Conservation (phyloP, 1,284 basidiomycete species). For the Porodaedalea pini region DNA sequence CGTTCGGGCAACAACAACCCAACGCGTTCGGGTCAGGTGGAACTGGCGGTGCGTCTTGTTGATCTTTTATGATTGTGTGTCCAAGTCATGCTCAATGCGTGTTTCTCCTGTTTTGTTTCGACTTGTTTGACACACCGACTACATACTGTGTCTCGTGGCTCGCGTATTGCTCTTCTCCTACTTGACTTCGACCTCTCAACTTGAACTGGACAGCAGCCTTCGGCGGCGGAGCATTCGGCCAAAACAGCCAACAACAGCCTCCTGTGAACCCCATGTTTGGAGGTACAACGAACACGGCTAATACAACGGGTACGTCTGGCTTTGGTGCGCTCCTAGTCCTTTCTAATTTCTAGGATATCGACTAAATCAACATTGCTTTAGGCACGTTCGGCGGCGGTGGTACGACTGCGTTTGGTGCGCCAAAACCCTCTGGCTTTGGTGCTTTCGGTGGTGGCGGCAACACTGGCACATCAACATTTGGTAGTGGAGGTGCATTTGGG, state of each 20-base stretch:
- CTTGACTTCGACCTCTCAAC: background rate
- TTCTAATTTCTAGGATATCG: background rate
- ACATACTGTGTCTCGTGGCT: background rate
- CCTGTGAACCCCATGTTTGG: conserved; percentile 81
- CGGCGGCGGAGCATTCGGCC: conserved; percentile 43
- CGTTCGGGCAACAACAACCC: conserved; percentile 44
- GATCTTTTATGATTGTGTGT: conserved; percentile 23
- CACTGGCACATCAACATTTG: conserved; percentile 41
- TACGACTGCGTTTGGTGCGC: conserved; percentile 53
- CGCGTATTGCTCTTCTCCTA: background rate
- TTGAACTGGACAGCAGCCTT: conserved; percentile 34
- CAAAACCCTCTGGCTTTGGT: conserved; percentile 47
- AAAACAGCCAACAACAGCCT: conserved; percentile 48
- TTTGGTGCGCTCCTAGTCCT: conserved; percentile 50
- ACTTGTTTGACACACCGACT: background rate
- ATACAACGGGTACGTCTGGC: conserved; percentile 38
- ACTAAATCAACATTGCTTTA: conserved; percentile 25
- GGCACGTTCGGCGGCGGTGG: conserved; percentile 55
- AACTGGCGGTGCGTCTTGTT: conserved; percentile 34
- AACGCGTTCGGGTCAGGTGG: conserved; percentile 43
- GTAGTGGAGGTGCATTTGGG: conserved; percentile 42
- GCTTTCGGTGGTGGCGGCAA: conserved; percentile 36
- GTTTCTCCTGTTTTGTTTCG: background rate
- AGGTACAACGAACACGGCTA: conserved; percentile 41
- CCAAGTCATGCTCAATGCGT: conserved; percentile 6